Conservation (phyloP, 1,284 basidiomycete genomes). For the Takashimella koratensis region DNA sequence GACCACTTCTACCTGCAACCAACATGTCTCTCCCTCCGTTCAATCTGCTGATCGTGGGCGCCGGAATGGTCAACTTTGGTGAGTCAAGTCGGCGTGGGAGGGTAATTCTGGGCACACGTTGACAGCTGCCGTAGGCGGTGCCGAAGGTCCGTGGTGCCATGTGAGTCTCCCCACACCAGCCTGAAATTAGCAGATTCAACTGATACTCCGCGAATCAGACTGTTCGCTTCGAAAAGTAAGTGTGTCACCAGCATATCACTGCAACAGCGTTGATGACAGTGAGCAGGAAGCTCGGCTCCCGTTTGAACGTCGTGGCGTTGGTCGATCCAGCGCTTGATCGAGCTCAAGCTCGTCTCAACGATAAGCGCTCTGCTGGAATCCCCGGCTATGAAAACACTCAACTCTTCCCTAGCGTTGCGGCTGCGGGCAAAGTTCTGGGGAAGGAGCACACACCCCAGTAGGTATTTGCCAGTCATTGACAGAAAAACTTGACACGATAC, state of each 20-base stretch:
- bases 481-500: neutral
- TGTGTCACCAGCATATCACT: no score
- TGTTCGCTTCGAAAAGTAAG: no score
- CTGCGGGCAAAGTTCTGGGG: neutral
- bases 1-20: no score
- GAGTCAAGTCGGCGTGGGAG: neutral
- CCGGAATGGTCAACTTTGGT: neutral
- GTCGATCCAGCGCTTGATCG: neutral
- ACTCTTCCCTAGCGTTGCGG: neutral
- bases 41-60: neutral
- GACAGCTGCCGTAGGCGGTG: neutral
- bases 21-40: neutral
- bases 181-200: no score
- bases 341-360: neutral
- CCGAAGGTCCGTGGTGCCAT: slow-evolving; percentile 1
- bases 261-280: no score
- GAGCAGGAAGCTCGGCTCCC: neutral
- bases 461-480: neutral
- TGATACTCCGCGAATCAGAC: no score
- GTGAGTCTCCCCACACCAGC: neutral
- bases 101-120: no score
- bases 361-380: neutral
- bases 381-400: neutral
- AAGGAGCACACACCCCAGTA: neutral
- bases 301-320: neutral